Base-by-base conservation (phyloP, 2,329 filamentous ascomycete species). In the Phialophora macrospora region DNA sequence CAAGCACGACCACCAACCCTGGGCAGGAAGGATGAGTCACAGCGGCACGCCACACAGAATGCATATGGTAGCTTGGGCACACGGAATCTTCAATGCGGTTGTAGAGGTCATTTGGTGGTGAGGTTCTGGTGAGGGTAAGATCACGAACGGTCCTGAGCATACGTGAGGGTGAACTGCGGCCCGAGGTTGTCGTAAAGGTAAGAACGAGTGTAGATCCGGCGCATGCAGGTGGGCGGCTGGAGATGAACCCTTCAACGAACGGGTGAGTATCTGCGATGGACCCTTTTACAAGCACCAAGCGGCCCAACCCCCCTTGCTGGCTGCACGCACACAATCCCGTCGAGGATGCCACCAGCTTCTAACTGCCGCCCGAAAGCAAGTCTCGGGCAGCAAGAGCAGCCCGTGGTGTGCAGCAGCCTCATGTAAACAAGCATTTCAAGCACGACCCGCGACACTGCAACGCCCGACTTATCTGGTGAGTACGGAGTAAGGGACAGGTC, bases 51-150 rank as follows among this genome's bases (percentile, higher is more conserved):
- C 58, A 60, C 52, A 60, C 58, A 60, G 32, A 60, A 60, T 60
- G 58, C 58, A 51, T 60, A 60, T 34, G 58, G 58, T 60, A 60
- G 58, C 58, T 60, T 49, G 58, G 58, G 32, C 58, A 60, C 48
- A 49, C 28, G 58, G 58, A 41, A 52, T 41, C 44, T 60, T 32
- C 30, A 51, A 51, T 41, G 56, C 26, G 58, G 48, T 41, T 52
- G 58, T 60, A 60, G 58, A 41, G 44, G 32, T 60, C 28, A 38
- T 22, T 41, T 60, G 58, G 48, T 14, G 58, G 58, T 60, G 48
- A 24, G 44, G 58, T n/a, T 44, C 38, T n/a, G 56, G 24, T 26
- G 30, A 48, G 56, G 56, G 24, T 26, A 22, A 48, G 56, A 38
- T 59, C 20, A 32, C 4, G 41, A 32, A 24, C 24, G 20, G 5